These are phyloP conservation scores for Dactylellina drechsleri DNA, from an alignment of 2,329 filamentous ascomycete species.

Conservation along the genomic window DNA sequence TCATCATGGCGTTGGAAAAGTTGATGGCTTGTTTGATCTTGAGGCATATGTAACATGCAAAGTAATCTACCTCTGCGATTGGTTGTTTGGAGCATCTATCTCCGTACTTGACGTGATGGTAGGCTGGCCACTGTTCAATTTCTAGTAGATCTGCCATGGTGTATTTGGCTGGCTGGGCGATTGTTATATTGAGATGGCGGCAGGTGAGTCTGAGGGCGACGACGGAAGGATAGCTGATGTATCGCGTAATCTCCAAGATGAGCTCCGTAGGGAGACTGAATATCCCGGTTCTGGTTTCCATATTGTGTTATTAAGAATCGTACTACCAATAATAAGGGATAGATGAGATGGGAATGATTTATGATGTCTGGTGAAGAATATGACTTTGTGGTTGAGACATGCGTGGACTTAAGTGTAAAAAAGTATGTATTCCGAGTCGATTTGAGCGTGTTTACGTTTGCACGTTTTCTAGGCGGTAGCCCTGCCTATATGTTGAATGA, in stretches of 20 bases:
- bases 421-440: too few species aligned
- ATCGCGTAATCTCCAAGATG: conserved; percentile 5
- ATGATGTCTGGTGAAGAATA: too few species aligned
- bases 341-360: too few species aligned
- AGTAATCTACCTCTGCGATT: not conserved
- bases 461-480: too few species aligned
- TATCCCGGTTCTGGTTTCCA: conserved; percentile 16
- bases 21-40: conserved; percentile 10
- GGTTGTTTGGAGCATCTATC: not conserved
- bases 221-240: conserved; percentile 16
- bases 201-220: conserved; percentile 15
- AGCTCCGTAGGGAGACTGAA: conserved; percentile 12
- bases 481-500: too few species aligned
- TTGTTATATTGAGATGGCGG: not conserved
- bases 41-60: conserved; percentile 31
- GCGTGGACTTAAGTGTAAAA: too few species aligned
- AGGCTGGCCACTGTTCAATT: conserved; percentile 29
- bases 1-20: conserved; percentile 47
- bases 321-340: too few species aligned
- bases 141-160: conserved; percentile 34
- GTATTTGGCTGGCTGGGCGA: not conserved
- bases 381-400: too few species aligned
- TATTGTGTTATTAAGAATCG: too few species aligned
- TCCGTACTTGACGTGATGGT: conserved; percentile 3
- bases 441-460: too few species aligned